Base-by-base conservation (phyloP, 306 rosid species). In the Clitoria ternatea region DNA sequence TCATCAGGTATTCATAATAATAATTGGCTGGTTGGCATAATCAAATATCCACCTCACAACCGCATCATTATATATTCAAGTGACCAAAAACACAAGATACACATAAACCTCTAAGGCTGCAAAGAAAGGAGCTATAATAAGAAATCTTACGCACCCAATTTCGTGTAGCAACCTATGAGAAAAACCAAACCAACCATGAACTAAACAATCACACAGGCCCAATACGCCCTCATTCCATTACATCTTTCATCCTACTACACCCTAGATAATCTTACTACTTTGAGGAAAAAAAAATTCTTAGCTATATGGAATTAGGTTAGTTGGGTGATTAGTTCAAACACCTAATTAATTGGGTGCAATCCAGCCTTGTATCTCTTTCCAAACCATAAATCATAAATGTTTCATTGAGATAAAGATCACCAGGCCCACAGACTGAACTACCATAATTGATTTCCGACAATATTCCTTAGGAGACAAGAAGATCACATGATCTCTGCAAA, bases 361-460 rank as follows among this genome's bases (percentile, higher is more conserved):
- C 69, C 75, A 67, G 33, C 43, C 15, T 47, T 44, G 47, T 10
- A 47, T 42, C 6, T 43, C 55, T 66, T 55, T 75, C 29, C 74
- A 75, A 56, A 66, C 69, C 61, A 53, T 48, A 61, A 26, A 43
- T 24, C 61, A 26, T 45, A 49, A 27, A 56, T 56, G 14, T 64
- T 53, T 3, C 37, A 57, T 30, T 48, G 48, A 42, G 67, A 64
- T 64, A 53, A 75, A 54, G 40, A 72, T 61, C 61, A 22, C 14
- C 14, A 73, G 75, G 69, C 69, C 80, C 70, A 67, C 80, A 44
- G 19, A 44, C 61, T 43, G 69, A 52, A 32, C 68, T 45, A 19
- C 59, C 60, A 72, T 43, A 44, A 72, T 72, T 72, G 69, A 60
- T 44, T 74, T 63, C 78, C 72, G 78, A 74, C 78, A 74, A 62